Evolutionary conservation across 2,329 filamentous ascomycete genomes (phyloP).

Genomic region (Diaporthe velutina): DNA sequence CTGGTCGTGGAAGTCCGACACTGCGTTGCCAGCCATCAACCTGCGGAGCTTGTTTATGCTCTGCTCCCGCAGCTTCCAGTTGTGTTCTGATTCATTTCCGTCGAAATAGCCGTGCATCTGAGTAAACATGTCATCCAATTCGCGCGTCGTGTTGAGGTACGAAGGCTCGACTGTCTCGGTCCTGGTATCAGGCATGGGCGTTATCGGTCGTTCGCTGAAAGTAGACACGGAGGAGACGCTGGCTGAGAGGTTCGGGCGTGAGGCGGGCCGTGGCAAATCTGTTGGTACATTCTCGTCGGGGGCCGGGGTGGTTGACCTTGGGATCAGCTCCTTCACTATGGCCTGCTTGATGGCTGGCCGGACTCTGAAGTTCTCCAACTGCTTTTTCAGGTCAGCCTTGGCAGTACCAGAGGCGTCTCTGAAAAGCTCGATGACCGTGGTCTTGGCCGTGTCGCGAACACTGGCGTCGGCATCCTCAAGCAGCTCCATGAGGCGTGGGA

Average conservation of each 20-base stretch:
- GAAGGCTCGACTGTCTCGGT: slow-evolving; percentile 81
- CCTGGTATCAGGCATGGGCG: slow-evolving; percentile 74
- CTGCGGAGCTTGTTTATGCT: slow-evolving; percentile 81
- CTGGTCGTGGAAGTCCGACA: slow-evolving; percentile 78
- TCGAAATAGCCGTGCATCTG: slow-evolving; percentile 88
- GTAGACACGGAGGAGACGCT: slow-evolving; percentile 69
- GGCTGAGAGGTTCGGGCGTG: slow-evolving; percentile 58
- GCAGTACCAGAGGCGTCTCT: slow-evolving; percentile 83
- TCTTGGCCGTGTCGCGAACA: slow-evolving; percentile 87
- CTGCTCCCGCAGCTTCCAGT: slow-evolving; percentile 91
- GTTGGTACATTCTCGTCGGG: slow-evolving; percentile 28
- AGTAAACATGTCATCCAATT: slow-evolving; percentile 88
- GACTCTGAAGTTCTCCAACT: slow-evolving; percentile 86
- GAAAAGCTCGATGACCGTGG: slow-evolving; percentile 88
- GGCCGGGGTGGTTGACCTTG: slow-evolving; percentile 51
- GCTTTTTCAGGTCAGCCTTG: slow-evolving; percentile 89
- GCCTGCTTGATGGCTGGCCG: slow-evolving; percentile 86
- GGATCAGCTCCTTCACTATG: slow-evolving; percentile 81
- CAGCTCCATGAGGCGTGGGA: slow-evolving; percentile 84
- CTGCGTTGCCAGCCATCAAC: slow-evolving; percentile 86
- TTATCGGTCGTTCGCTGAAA: slow-evolving; percentile 65
- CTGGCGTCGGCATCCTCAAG: slow-evolving; percentile 91
- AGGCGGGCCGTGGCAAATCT: slow-evolving; percentile 52
- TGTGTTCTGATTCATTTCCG: slow-evolving; percentile 89
- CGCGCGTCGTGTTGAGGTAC: slow-evolving; percentile 85